Percentiles rank a stretch among this genome's conserved stretches.
Conservation (phyloP, 306 rosid species). For the Vigna radiata region DNA sequence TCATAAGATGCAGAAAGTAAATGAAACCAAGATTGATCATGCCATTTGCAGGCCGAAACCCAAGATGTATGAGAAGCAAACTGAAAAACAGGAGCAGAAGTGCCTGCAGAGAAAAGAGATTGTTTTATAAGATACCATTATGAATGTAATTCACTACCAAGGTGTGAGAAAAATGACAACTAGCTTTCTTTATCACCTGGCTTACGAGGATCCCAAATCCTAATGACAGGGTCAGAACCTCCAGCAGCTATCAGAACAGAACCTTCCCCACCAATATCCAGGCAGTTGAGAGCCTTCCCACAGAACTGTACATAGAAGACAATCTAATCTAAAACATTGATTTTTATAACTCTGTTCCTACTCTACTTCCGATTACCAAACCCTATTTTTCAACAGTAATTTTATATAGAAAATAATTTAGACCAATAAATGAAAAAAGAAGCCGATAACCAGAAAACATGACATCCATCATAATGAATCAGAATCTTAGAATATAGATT, state of each 20-base stretch:
- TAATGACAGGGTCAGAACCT: conserved; percentile 82
- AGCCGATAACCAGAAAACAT: conserved; percentile 6
- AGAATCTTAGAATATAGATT: neutral
- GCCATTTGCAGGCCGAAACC: conserved; percentile 93
- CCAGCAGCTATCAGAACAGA: conserved; percentile 81
- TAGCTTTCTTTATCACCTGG: conserved; percentile 66
- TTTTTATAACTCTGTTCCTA: conserved; percentile 15
- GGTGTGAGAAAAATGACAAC: conserved; percentile 17
- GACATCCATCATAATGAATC: neutral
- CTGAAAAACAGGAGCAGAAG: conserved; percentile 85
- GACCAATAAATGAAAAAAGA: conserved; percentile 5
- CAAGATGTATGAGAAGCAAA: conserved; percentile 85
- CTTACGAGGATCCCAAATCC: conserved; percentile 98
- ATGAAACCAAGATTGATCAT: conserved; percentile 71
- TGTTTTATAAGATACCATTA: conserved; percentile 16
- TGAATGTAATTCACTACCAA: neutral
- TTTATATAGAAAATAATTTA: neutral
- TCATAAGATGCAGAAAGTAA: conserved; percentile 88
- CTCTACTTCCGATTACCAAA: conserved; percentile 4
- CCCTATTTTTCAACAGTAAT: conserved; percentile 22
- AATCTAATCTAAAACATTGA: conserved; percentile 38
- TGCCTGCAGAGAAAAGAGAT: conserved; percentile 55
- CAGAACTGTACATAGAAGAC: conserved; percentile 57
- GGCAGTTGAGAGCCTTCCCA: conserved; percentile 84
- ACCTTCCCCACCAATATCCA: conserved; percentile 92